phyloP scores from a whole-genome alignment of 768 basidiomycete species.

The Russula olivacea region DNA sequence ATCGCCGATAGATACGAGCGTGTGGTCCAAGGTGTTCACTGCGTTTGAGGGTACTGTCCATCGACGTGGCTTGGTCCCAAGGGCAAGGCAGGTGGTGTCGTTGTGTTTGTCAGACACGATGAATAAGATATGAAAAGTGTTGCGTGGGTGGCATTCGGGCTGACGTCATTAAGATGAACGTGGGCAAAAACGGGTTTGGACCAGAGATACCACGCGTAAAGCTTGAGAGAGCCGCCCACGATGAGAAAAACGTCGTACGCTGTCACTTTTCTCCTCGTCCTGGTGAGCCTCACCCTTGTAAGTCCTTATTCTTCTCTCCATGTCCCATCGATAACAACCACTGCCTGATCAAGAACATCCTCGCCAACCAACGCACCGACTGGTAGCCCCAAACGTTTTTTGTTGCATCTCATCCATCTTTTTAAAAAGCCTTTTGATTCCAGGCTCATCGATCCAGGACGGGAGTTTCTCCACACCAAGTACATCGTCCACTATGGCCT shows the following conservation, averaged over 20 bases:
- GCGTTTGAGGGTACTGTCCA: slow-evolving; percentile 26
- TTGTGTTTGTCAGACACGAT: too few species aligned
- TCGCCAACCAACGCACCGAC: slow-evolving; percentile 53
- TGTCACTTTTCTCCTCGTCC: slow-evolving; percentile 53
- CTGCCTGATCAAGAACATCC: slow-evolving; percentile 42
- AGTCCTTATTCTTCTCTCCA: slow-evolving; percentile 27
- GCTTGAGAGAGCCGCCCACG: slow-evolving; percentile 9
- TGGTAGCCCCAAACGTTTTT: slow-evolving; percentile 44
- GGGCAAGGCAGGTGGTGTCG: slow-evolving; percentile 14
- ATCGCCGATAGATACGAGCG: slow-evolving; percentile 63
- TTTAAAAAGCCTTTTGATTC: not conserved
- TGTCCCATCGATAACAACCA: not conserved
- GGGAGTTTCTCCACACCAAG: slow-evolving; percentile 43
- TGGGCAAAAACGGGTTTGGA: not conserved
- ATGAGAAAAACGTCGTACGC: slow-evolving; percentile 72
- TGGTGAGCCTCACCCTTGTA: slow-evolving; percentile 47
- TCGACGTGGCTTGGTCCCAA: slow-evolving; percentile 4
- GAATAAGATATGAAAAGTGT: not conserved
- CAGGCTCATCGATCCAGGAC: slow-evolving; percentile 38
- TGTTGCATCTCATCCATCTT: not conserved
- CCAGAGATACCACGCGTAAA: not conserved
- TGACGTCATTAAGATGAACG: slow-evolving; percentile 10
- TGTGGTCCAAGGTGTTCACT: slow-evolving; percentile 57
- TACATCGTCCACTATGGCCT: slow-evolving; percentile 57
- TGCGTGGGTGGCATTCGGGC: not conserved